phyloP scores from a whole-genome alignment of 179 eudicot species.

The Spergularia azorica region DNA sequence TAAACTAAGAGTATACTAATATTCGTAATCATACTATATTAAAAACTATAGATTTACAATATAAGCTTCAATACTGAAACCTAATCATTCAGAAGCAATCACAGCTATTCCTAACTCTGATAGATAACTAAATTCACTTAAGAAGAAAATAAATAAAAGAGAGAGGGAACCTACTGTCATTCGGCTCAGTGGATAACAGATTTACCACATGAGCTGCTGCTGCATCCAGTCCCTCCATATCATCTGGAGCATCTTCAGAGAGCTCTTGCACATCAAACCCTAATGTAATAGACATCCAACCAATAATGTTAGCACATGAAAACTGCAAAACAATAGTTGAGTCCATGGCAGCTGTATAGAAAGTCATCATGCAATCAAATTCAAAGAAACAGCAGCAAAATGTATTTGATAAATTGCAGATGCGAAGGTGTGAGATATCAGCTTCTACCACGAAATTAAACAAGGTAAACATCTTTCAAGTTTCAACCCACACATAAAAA shows the following conservation, averaged over 20 bases:
- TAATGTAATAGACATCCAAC: slow-evolving; percentile 22
- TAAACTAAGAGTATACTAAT: no score
- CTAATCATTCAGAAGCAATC: neutral
- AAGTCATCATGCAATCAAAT: neutral
- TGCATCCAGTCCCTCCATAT: slow-evolving; percentile 50
- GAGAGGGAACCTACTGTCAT: slow-evolving; percentile 45
- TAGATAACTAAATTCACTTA: neutral
- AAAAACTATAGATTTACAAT: neutral
- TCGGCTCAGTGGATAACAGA: slow-evolving; percentile 50
- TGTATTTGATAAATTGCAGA: neutral
- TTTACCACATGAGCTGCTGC: slow-evolving; percentile 50
- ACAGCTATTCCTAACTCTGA: neutral
- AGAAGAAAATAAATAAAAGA: neutral
- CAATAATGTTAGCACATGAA: slow-evolving; percentile 11
- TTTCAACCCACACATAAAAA: neutral
- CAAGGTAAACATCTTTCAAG: neutral
- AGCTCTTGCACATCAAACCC: slow-evolving; percentile 57
- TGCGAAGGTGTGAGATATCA: neutral
- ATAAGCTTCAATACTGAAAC: neutral
- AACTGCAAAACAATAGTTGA: slow-evolving; percentile 17
- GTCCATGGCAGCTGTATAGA: neutral
- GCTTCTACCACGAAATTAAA: neutral
- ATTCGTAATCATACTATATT: no score
- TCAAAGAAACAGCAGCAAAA: neutral
- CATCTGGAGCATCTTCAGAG: slow-evolving; percentile 46